Percentiles rank a stretch among this genome's conserved stretches.
phyloP scores from a whole-genome alignment of 805 yeast genomes.

The Zygosaccharomyces bisporus region DNA sequence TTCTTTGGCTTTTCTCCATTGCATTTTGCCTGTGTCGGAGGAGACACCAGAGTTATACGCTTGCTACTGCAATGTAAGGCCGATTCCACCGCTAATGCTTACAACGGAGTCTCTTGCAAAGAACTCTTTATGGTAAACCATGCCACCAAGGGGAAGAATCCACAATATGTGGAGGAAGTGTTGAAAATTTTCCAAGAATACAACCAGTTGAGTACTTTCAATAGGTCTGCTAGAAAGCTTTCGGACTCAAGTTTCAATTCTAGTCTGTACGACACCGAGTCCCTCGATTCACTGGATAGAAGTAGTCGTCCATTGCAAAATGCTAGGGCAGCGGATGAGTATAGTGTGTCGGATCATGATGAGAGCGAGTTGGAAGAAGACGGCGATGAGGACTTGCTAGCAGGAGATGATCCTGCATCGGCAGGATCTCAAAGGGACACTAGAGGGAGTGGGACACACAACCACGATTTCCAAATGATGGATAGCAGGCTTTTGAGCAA shows the following conservation, averaged over 20 bases:
- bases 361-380: slow-evolving; percentile 31
- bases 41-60: slow-evolving; percentile 63
- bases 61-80: slow-evolving; percentile 63
- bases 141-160: slow-evolving; percentile 31
- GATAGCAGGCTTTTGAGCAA: slow-evolving; percentile 38
- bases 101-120: slow-evolving; percentile 45
- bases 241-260: slow-evolving; percentile 31
- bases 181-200: slow-evolving; percentile 31
- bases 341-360: slow-evolving; percentile 30
- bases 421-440: slow-evolving; percentile 2
- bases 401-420: slow-evolving; percentile 21
- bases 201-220: slow-evolving; percentile 12
- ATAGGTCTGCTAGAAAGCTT: slow-evolving; percentile 16
- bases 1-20: slow-evolving; percentile 81
- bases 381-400: slow-evolving; percentile 23
- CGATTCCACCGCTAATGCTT: slow-evolving; percentile 47
- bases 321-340: slow-evolving; percentile 19
- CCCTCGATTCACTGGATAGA: slow-evolving; percentile 34
- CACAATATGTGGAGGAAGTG: slow-evolving; percentile 36
- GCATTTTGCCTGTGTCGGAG: slow-evolving; percentile 78
- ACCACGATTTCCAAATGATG: slow-evolving; percentile 6
- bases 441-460: neutral
- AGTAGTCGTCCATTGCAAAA: slow-evolving; percentile 27
- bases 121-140: slow-evolving; percentile 35
- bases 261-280: slow-evolving; percentile 27